Conservation (phyloP, 371 early-diverging fungal species). For the Mortierella sp. region DNA sequence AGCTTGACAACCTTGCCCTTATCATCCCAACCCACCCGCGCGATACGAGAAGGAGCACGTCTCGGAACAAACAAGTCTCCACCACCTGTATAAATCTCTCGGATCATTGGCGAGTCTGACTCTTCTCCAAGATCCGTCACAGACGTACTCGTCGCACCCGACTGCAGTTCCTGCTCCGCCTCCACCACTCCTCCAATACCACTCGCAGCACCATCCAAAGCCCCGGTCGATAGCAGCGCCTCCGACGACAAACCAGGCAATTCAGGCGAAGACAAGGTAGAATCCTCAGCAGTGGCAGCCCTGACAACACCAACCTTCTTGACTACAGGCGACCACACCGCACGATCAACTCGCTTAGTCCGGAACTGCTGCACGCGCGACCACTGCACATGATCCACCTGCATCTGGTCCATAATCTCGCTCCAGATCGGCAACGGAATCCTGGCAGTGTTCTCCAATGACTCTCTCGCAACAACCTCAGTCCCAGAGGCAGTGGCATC, state of each 20-base stretch:
- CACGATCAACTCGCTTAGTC: conserved; percentile 4
- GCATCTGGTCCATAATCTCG: conserved; percentile 41
- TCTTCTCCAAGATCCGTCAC: not conserved
- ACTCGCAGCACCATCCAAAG: not conserved
- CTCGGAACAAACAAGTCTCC: conserved; percentile 21
- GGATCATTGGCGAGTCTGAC: not conserved
- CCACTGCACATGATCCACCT: conserved; percentile 41
- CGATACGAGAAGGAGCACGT: conserved; percentile 2
- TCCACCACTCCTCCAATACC: not conserved
- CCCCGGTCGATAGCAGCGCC: not conserved
- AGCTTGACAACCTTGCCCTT: conserved; percentile 3
- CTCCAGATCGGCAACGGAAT: conserved; percentile 28
- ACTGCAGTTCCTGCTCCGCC: not conserved
- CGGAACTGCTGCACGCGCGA: conserved; percentile 36
- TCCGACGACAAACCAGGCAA: not conserved
- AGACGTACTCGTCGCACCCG: not conserved
- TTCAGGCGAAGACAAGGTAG: not conserved
- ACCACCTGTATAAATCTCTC: conserved; percentile 25
- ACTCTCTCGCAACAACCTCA: not conserved
- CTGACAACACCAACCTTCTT: conserved; percentile 20
- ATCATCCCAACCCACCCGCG: conserved; percentile 14
- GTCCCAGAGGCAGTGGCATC: not conserved
- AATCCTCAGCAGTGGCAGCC: not conserved
- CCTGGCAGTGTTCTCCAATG: conserved; percentile 10
- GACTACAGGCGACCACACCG: conserved; percentile 24